phyloP scores from a whole-genome alignment of 2,329 filamentous ascomycete species.

The Microsporum audouinii region DNA sequence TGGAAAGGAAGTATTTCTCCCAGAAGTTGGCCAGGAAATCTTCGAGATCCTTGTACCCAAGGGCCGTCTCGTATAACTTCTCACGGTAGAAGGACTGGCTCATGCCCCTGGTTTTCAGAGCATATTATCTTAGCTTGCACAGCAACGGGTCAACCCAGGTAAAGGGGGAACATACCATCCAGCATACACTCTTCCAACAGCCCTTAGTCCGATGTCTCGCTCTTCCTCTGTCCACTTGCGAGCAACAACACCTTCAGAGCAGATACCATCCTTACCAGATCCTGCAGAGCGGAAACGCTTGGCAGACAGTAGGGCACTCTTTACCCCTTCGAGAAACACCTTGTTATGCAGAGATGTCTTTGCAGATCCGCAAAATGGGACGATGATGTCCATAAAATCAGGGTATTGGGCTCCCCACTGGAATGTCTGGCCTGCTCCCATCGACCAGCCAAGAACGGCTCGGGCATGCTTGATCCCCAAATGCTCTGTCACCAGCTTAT shows the following conservation, averaged over 20 bases:
- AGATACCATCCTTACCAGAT: constrained; percentile 35
- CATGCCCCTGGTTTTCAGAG: constrained; percentile 48
- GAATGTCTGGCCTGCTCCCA: constrained; percentile 57
- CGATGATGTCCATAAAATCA: constrained; percentile 53
- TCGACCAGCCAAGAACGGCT: constrained; percentile 58
- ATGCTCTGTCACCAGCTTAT: constrained; percentile 53
- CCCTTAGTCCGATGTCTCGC: constrained; percentile 50
- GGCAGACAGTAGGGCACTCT: constrained; percentile 47
- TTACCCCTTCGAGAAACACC: constrained; percentile 56
- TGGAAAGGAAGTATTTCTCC: constrained; percentile 61
- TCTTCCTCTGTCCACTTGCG: constrained; percentile 44
- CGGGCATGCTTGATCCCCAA: constrained; percentile 49
- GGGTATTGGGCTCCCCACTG: constrained; percentile 54
- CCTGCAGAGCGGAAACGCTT: constrained; percentile 46
- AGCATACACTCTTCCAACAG: constrained; percentile 63
- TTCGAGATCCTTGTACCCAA: constrained; percentile 58
- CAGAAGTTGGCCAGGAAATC: constrained; percentile 66
- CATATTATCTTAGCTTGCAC: neutral
- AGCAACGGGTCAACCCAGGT: neutral
- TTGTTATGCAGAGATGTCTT: constrained; percentile 56
- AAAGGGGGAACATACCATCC: constrained; percentile 42
- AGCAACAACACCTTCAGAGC: constrained; percentile 26
- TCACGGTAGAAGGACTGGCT: constrained; percentile 68
- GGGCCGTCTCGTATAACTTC: constrained; percentile 51
- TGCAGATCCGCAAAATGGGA: constrained; percentile 56